Conservation (phyloP, 345 rosid genomes). For the Kandelia obovata region DNA sequence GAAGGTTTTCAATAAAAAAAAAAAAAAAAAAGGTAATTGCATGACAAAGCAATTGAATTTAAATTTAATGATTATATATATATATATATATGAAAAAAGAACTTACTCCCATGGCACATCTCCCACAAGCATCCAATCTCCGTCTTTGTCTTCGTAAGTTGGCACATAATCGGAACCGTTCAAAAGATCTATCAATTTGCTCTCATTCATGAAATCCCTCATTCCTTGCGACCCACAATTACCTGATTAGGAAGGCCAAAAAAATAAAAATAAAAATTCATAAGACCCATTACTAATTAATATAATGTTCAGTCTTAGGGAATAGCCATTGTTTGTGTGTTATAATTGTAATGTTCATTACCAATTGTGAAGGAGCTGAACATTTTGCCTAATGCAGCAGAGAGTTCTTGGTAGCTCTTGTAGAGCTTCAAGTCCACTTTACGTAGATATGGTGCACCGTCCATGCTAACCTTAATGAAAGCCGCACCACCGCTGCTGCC, state of each 20-base stretch:
- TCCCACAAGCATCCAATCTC: constrained; percentile 37
- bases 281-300: not conserved
- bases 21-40: not conserved
- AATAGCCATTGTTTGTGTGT: not conserved
- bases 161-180: constrained; percentile 29
- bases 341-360: not conserved
- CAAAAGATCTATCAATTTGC: constrained; percentile 25
- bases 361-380: constrained; percentile 34
- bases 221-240: constrained; percentile 25
- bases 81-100: not conserved
- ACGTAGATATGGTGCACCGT: constrained; percentile 29
- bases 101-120: constrained; percentile 35
- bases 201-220: constrained; percentile 27
- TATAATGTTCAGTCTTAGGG: not conserved
- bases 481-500: constrained; percentile 8
- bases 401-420: constrained; percentile 29
- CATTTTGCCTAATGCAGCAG: constrained; percentile 29
- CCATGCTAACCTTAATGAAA: constrained; percentile 33
- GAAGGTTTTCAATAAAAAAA: not conserved
- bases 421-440: constrained; percentile 29
- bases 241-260: not conserved
- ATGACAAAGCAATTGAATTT: not conserved
- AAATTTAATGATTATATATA: not conserved
- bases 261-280: too few relatives aligned
- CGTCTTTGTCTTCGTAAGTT: constrained; percentile 31